These are phyloP conservation scores for Thraustochytrium sp. DNA, from an alignment of 352 stramenopile species.

Conservation along the genomic window DNA sequence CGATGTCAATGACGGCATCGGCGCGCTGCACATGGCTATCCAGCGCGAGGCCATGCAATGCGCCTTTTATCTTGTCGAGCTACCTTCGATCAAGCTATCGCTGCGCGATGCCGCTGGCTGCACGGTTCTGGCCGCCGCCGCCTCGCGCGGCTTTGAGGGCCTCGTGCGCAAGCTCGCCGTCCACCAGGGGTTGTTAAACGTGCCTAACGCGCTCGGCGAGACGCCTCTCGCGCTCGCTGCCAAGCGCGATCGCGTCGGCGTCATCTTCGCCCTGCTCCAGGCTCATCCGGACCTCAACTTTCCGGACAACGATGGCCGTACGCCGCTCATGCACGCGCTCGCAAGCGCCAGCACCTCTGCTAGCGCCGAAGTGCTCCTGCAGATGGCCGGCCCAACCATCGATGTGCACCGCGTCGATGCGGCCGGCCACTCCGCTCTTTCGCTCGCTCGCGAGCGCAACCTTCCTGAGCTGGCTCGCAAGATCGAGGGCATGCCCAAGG, in stretches of 20 bases:
- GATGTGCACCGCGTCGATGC: neutral
- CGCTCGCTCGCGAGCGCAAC: neutral
- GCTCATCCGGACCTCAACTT: neutral
- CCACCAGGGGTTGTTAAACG: neutral
- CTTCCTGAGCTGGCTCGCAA: neutral
- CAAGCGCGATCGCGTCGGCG: neutral
- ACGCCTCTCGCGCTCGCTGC: conserved; percentile 6
- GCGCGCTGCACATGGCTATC: neutral
- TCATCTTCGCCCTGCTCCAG: neutral
- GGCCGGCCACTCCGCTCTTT: neutral
- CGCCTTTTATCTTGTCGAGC: neutral
- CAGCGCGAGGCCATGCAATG: conserved; percentile 8
- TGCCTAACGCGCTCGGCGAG: neutral
- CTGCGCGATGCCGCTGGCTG: neutral
- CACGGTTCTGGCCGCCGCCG: neutral
- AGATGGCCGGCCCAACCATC: neutral
- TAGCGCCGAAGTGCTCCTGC: neutral
- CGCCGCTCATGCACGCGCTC: neutral
- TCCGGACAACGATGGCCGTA: neutral
- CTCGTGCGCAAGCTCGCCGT: neutral
- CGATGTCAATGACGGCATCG: neutral
- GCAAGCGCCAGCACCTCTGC: neutral
- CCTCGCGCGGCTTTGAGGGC: conserved; percentile 9
- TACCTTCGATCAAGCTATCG: neutral
- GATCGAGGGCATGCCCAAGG: conserved; percentile 3